Evolutionary conservation across 2,329 filamentous ascomycete species (phyloP).

Genomic region (Pseudogymnoascus sp.): DNA sequence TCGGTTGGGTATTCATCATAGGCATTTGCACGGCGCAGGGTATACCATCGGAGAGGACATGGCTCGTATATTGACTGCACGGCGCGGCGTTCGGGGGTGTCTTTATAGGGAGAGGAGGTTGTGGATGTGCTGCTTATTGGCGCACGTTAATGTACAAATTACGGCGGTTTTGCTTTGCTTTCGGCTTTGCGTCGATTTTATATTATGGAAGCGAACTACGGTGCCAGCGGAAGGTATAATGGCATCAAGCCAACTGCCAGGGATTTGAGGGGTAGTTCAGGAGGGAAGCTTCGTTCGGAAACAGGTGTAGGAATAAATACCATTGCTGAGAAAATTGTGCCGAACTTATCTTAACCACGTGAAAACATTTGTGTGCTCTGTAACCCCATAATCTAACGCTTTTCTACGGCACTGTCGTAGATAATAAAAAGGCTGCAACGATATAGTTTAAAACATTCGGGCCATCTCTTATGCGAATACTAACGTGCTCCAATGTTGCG

Average conservation of each 20-base stretch:
- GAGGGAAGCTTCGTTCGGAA: neutral
- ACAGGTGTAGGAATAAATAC: neutral
- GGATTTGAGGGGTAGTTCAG: neutral
- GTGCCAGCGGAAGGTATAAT: neutral
- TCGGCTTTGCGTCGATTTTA: neutral
- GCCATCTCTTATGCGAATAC: no score
- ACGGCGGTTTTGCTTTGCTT: slow-evolving; percentile 4
- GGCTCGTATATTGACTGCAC: slow-evolving; percentile 2
- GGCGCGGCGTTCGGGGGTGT: neutral
- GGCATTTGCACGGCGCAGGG: slow-evolving; percentile 1
- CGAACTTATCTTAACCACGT: neutral
- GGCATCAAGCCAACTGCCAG: neutral
- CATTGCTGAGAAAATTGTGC: neutral
- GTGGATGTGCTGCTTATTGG: neutral
- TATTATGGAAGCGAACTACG: neutral
- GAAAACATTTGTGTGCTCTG: neutral
- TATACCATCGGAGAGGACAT: neutral
- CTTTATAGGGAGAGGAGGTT: neutral
- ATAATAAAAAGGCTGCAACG: no score
- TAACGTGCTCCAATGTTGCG: no score
- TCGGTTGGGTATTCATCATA: slow-evolving; percentile 1
- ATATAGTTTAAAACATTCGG: no score
- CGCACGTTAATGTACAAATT: neutral
- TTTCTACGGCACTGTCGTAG: no score
- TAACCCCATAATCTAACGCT: no score